phyloP scores from a whole-genome alignment of 805 yeast species.

The Suhomyces kilbournensis region DNA sequence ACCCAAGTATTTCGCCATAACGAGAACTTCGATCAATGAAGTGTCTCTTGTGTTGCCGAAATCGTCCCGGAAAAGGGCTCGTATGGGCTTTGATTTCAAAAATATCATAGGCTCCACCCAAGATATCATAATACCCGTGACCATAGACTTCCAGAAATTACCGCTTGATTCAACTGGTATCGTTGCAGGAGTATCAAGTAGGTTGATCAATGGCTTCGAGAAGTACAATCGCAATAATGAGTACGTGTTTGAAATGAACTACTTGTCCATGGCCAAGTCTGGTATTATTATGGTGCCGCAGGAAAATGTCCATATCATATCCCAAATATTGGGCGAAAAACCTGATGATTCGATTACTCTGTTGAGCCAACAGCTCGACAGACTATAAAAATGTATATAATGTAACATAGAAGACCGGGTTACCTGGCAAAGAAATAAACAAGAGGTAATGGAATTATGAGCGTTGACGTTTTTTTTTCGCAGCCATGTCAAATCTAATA shows the following conservation, averaged over 20 bases:
- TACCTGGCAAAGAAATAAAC: neutral
- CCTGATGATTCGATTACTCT: neutral
- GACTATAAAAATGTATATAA: neutral
- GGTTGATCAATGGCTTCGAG: conserved; percentile 35
- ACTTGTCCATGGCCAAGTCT: conserved; percentile 57
- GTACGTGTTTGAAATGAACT: conserved; percentile 48
- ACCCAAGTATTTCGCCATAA: conserved; percentile 50
- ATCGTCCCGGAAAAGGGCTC: conserved; percentile 30
- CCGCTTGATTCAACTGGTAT: conserved; percentile 65
- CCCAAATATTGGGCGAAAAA: conserved; percentile 11
- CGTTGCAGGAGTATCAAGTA: conserved; percentile 61
- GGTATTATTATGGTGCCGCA: conserved; percentile 59
- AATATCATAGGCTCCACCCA: conserved; percentile 53
- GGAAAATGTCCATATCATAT: conserved; percentile 40
- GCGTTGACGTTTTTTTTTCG: neutral
- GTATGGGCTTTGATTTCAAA: conserved; percentile 39
- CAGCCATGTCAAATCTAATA: neutral
- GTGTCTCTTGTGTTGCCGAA: conserved; percentile 48
- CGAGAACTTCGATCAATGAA: conserved; percentile 51
- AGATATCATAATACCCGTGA: conserved; percentile 56
- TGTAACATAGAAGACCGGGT: neutral
- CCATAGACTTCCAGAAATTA: conserved; percentile 49
- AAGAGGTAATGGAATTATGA: neutral
- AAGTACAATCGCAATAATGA: conserved; percentile 10
- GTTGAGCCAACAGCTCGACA: neutral